Conservation (phyloP, 23 red algal genomes). For the Agarophyton chilense region DNA sequence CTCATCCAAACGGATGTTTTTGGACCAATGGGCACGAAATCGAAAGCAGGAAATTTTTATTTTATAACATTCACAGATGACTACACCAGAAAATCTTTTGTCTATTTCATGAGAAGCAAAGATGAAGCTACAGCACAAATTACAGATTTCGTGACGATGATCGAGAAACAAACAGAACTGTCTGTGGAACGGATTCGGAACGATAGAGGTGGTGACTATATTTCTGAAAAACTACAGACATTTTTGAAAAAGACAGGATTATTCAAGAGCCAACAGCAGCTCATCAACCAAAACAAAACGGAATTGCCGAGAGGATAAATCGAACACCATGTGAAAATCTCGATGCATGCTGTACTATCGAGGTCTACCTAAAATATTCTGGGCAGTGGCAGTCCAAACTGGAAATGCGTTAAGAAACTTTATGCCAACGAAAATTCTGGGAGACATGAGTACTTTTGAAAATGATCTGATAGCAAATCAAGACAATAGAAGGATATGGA, state of each 20-base stretch:
- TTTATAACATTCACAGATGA: slow-evolving; percentile 45
- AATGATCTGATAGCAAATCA: neutral
- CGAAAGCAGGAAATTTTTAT: slow-evolving; percentile 29
- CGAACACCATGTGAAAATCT: slow-evolving; percentile 43
- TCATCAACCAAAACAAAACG: slow-evolving; percentile 14
- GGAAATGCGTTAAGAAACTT: neutral
- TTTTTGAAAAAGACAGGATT: neutral
- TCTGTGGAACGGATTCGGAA: neutral
- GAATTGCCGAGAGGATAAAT: slow-evolving; percentile 14
- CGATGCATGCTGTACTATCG: slow-evolving; percentile 28
- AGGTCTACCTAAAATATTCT: neutral
- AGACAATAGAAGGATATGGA: too few species aligned
- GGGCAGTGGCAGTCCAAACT: neutral
- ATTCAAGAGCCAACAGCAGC: slow-evolving; percentile 16
- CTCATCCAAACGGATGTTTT: slow-evolving; percentile 60
- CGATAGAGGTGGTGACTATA: slow-evolving; percentile 36
- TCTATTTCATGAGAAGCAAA: slow-evolving; percentile 12
- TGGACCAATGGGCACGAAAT: neutral
- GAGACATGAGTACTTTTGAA: neutral
- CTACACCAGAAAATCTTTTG: slow-evolving; percentile 2
- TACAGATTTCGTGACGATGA: neutral
- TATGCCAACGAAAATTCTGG: neutral
- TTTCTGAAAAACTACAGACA: neutral
- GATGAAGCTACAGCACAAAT: neutral
- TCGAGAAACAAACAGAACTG: slow-evolving; percentile 10